A percentile compares a stretch with the other conserved stretches of the same genome.
phyloP scores from a whole-genome alignment of 306 rosid genomes.

The Cicer bijugum region DNA sequence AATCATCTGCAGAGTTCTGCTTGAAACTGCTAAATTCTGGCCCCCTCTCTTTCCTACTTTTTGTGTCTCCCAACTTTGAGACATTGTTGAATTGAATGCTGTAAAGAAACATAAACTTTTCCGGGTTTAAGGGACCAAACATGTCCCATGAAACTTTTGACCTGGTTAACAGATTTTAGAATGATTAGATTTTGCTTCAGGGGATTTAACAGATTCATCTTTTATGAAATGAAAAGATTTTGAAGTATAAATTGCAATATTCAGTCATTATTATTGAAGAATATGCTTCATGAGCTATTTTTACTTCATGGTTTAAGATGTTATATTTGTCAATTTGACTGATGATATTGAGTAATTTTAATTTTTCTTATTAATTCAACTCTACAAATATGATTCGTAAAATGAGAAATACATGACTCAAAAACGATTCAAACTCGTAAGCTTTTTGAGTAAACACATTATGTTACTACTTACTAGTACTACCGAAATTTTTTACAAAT shows the following conservation, averaged over 20 bases:
- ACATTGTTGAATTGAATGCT: constrained; percentile 37
- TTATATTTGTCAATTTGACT: too few species aligned
- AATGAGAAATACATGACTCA: too few species aligned
- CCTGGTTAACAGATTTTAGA: neutral
- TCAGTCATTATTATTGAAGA: neutral
- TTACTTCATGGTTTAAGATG: neutral
- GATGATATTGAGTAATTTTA: too few species aligned
- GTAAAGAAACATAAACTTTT: constrained; percentile 43
- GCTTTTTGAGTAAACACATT: too few species aligned
- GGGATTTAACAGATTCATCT: constrained; percentile 13
- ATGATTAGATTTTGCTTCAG: constrained; percentile 37
- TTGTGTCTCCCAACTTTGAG: constrained; percentile 21
- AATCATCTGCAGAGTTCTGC: constrained; percentile 21
- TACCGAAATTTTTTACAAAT: too few species aligned
- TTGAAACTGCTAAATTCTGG: constrained; percentile 13
- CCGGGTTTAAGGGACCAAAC: constrained; percentile 43
- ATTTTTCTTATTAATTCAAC: too few species aligned
- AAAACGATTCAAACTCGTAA: too few species aligned
- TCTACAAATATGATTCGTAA: too few species aligned
- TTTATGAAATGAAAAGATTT: constrained; percentile 16
- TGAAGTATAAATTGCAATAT: neutral
- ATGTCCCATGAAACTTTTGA: constrained; percentile 45
- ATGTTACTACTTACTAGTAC: too few species aligned
- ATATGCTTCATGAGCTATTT: constrained; percentile 21
- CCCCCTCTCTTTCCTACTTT: constrained; percentile 30